These are phyloP conservation scores for Periconia macrospinosa DNA, from an alignment of 2,329 filamentous ascomycete species.

Conservation along the genomic window DNA sequence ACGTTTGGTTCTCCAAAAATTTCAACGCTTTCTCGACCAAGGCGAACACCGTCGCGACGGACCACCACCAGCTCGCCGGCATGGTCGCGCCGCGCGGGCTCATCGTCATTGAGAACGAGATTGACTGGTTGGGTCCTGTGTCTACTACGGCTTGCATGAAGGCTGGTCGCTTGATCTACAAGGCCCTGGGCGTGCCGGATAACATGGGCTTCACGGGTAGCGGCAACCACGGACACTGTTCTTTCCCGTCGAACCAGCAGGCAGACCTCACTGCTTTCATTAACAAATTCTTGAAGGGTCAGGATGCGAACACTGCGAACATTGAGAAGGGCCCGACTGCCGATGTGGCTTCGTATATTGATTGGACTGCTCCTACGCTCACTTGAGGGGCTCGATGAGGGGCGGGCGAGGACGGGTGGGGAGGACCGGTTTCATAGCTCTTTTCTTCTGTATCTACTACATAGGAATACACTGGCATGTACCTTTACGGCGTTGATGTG, in stretches of 20 bases:
- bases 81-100: constrained; percentile 60
- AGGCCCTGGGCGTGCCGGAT: constrained; percentile 55
- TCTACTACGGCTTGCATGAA: constrained; percentile 62
- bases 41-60: constrained; percentile 54
- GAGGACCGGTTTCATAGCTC: not conserved
- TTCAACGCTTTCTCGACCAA: constrained; percentile 57
- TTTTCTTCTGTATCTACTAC: constrained; percentile 11
- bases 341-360: constrained; percentile 38
- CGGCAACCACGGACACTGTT: constrained; percentile 59
- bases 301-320: constrained; percentile 29
- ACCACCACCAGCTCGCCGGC: constrained; percentile 62
- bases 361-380: constrained; percentile 40
- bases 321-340: constrained; percentile 38
- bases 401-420: too few relatives aligned
- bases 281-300: constrained; percentile 52
- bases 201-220: constrained; percentile 62
- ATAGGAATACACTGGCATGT: constrained; percentile 12
- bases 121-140: constrained; percentile 61
- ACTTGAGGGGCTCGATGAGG: constrained; percentile 15
- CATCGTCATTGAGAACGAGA: constrained; percentile 60
- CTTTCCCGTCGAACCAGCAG: constrained; percentile 57
- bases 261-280: constrained; percentile 58
- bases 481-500: constrained; percentile 5
- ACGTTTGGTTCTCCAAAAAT: constrained; percentile 63
- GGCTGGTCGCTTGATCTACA: constrained; percentile 57